Conservation (phyloP, 345 rosid genomes). For the Schrenkiella parvula region DNA sequence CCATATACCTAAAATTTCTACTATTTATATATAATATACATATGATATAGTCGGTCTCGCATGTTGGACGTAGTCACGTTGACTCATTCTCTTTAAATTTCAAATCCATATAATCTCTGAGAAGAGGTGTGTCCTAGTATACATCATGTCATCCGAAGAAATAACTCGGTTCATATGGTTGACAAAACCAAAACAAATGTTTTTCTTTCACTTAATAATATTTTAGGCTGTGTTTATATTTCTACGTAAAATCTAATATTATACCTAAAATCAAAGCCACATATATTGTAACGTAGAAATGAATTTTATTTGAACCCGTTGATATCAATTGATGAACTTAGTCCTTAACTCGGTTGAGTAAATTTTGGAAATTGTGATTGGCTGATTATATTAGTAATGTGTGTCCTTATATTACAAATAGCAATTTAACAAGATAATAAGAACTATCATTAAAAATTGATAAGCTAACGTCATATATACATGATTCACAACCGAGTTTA, state of each 20-base stretch:
- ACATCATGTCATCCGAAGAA: neutral
- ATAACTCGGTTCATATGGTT: neutral
- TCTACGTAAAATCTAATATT: neutral
- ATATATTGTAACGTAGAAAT: neutral
- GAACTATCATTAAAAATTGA: neutral
- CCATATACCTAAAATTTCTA: neutral
- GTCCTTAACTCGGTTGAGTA: neutral
- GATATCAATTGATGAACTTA: neutral
- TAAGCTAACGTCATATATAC: neutral
- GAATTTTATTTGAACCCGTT: neutral
- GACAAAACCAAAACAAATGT: neutral
- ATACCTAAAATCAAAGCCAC: neutral
- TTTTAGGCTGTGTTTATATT: neutral
- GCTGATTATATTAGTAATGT: neutral
- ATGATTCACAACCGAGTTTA: conserved; percentile 5
- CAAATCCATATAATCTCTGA: neutral
- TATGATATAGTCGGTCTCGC: neutral
- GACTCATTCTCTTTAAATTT: conserved; percentile 2
- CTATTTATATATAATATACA: neutral
- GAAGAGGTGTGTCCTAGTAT: neutral
- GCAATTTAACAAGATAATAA: neutral
- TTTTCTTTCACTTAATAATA: neutral
- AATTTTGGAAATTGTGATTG: neutral
- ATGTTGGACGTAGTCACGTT: conserved; percentile 13
- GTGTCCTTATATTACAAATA: neutral